Conservation (phyloP, 2,329 filamentous ascomycete species). For the Fusarium sp. region DNA sequence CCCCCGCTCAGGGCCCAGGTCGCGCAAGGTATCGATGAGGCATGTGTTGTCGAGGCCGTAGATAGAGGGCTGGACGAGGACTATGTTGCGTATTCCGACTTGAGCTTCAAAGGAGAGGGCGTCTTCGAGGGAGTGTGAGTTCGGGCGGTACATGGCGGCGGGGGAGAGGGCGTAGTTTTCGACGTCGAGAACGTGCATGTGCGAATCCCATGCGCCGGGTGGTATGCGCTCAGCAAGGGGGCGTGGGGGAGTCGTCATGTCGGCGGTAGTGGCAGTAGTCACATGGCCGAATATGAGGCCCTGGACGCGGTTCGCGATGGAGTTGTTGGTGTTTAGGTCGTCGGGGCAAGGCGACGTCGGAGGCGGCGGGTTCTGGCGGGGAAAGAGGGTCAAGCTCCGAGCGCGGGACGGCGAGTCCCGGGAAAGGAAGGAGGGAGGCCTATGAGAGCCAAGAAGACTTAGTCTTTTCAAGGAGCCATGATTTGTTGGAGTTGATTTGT, state of each 20-base stretch:
- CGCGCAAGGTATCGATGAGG: slow-evolving; percentile 64
- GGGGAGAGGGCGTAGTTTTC: slow-evolving; percentile 60
- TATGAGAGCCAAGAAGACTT: background rate
- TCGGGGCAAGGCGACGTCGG: slow-evolving; percentile 18
- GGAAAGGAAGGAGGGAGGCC: background rate
- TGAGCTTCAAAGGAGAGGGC: slow-evolving; percentile 63
- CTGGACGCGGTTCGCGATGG: background rate
- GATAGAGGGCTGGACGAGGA: slow-evolving; percentile 71
- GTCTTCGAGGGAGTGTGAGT: slow-evolving; percentile 61
- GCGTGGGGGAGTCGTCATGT: background rate
- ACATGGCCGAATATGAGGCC: background rate
- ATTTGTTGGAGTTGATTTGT: background rate
- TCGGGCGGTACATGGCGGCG: slow-evolving; percentile 64
- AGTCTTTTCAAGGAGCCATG: background rate
- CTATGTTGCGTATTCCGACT: slow-evolving; percentile 65
- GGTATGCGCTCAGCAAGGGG: slow-evolving; percentile 50
- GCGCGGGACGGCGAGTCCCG: slow-evolving; percentile 1
- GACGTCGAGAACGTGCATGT: slow-evolving; percentile 73
- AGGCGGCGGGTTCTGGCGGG: slow-evolving; percentile 9
- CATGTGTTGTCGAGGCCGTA: slow-evolving; percentile 72
- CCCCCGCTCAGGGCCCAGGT: slow-evolving; percentile 61
- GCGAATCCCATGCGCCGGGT: slow-evolving; percentile 67
- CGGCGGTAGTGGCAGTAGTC: slow-evolving; percentile 1
- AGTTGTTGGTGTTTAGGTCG: background rate
- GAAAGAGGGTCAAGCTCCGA: slow-evolving; percentile 14